Conservation (phyloP, 768 basidiomycete species). For the Mycena latifolia region DNA sequence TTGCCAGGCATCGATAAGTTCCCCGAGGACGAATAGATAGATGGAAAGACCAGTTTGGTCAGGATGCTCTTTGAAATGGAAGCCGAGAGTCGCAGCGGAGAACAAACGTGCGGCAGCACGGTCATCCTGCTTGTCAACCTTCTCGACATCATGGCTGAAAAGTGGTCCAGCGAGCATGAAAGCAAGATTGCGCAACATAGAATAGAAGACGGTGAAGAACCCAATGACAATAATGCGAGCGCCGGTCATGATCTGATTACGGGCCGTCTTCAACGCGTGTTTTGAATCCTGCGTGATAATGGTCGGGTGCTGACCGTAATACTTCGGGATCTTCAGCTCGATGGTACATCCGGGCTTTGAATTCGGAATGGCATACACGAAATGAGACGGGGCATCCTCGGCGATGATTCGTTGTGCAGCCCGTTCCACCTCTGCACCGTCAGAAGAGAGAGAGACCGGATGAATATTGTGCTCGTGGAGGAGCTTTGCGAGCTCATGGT, state of each 20-base stretch:
- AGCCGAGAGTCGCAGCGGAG: conserved; percentile 42
- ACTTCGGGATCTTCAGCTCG: conserved; percentile 16
- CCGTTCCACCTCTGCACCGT: too few relatives aligned
- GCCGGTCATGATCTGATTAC: conserved; percentile 51
- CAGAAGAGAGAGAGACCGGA: too few relatives aligned
- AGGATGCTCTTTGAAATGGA: conserved; percentile 30
- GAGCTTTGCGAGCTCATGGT: too few relatives aligned
- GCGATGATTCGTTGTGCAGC: too few relatives aligned
- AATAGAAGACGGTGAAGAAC: conserved; percentile 34
- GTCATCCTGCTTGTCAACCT: conserved; percentile 35
- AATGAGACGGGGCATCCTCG: too few relatives aligned
- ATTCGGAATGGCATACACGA: too few relatives aligned
- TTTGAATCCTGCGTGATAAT: conserved; percentile 51
- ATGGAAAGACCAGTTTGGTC: conserved; percentile 36
- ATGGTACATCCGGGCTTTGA: background rate
- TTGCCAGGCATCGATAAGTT: conserved; percentile 45
- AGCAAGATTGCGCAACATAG: conserved; percentile 37
- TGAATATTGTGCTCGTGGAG: too few relatives aligned
- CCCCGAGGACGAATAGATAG: conserved; percentile 48
- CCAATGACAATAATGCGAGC: conserved; percentile 44
- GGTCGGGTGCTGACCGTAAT: conserved; percentile 36
- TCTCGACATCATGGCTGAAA: conserved; percentile 23
- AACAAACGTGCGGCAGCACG: conserved; percentile 49
- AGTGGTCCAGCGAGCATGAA: conserved; percentile 37
- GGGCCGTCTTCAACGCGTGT: conserved; percentile 48